Evolutionary conservation across 1,139 yeast species (phyloP), one percentile per base, ranked within the genome.

Genomic region (Zhuliangozyma blackwelliae): DNA sequence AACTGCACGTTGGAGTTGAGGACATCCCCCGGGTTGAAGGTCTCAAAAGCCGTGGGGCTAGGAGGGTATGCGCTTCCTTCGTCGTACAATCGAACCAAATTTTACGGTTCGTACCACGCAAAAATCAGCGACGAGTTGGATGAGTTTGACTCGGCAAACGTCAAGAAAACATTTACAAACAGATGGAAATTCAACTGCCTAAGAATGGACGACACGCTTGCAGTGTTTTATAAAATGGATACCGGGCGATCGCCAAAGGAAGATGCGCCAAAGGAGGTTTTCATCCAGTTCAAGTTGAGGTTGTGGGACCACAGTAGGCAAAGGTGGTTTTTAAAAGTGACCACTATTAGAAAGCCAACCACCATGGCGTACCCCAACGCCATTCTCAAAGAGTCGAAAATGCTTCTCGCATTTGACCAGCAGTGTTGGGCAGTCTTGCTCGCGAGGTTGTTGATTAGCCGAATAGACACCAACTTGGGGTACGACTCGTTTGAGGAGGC

Each of bases 71-170:
- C 59, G 20, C 46, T 66, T 16, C 69, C 71, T 3, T 62, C 72
- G 1, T 52, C 68, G 2, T 66, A 56, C 40, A 49, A 49, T 19
- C 43, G 41, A 25, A 55, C 55, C 12, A 57, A 55, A 37, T 45
- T 39, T 13, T 46, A 52, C 27, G 46, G 46, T 10, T 39, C 48
- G 12, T 63, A 63, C 39, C 50, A 57, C 29, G 55, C 55, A 5
- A 62, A 57, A 35, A 65, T 68, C 1, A 57, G 71, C 2, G 75
- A 68, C 42, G 54, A 55, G 5, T 33, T 65, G 10, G 53, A 60
- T 2, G 43, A 44, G 13, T 68, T 56, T 43, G 73, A 68, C 40
- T 56, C 68, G 1, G 46, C 60, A 5, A 45, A 52, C 21, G 51
- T 55, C 25, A 61, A 60, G 40, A 54, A 52, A 32, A 45, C 49